phyloP scores from a whole-genome alignment of 495 filamentous ascomycete genomes.

The Talaromyces ruber region DNA sequence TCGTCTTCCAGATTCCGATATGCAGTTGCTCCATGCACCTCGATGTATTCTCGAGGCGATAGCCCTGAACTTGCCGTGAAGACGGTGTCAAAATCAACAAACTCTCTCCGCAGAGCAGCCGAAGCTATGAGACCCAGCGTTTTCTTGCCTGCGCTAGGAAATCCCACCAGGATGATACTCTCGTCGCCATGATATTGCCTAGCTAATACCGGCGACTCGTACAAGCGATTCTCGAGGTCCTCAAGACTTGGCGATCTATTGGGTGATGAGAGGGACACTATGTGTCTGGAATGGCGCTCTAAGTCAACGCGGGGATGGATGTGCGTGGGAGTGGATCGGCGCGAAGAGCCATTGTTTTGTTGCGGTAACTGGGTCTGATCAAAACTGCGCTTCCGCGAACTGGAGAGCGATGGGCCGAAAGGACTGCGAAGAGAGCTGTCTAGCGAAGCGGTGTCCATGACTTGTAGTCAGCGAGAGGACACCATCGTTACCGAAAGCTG shows the following conservation, averaged over 20 bases:
- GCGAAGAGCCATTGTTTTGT: neutral
- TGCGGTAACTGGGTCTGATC: neutral
- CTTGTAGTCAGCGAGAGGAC: neutral
- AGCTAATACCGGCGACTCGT: neutral
- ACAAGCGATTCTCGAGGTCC: neutral
- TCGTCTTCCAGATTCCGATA: slow-evolving; percentile 49
- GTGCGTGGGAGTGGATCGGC: neutral
- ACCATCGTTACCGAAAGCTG: neutral
- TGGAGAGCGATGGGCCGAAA: neutral
- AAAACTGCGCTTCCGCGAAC: neutral
- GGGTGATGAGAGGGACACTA: neutral
- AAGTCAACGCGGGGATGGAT: neutral
- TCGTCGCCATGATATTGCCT: slow-evolving; percentile 26
- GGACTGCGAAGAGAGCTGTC: neutral
- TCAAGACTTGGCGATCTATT: neutral
- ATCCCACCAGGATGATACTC: slow-evolving; percentile 62
- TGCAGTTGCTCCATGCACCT: slow-evolving; percentile 43
- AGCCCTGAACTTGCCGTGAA: slow-evolving; percentile 52
- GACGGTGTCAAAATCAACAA: slow-evolving; percentile 57
- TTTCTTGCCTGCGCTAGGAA: slow-evolving; percentile 60
- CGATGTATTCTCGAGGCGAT: slow-evolving; percentile 46
- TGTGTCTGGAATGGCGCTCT: neutral
- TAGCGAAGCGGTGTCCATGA: neutral
- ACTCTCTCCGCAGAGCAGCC: slow-evolving; percentile 51
- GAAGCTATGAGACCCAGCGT: slow-evolving; percentile 67